Evolutionary conservation across 2,329 filamentous ascomycete genomes (phyloP).

Genomic region (Talaromyces marneffei): DNA sequence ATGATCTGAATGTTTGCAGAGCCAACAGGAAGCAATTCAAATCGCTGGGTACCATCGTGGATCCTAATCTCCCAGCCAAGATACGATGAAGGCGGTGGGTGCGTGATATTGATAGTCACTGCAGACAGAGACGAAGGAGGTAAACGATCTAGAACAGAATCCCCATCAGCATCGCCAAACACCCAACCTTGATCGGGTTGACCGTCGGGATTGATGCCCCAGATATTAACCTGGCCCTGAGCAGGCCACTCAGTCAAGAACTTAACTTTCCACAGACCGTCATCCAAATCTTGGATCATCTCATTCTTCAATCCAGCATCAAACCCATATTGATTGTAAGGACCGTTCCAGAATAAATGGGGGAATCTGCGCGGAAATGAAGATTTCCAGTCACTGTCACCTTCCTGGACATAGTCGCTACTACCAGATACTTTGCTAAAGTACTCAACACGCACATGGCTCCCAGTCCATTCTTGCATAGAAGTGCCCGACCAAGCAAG

Average conservation of each 20-base stretch:
- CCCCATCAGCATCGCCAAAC: slow-evolving; percentile 57
- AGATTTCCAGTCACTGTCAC: slow-evolving; percentile 44
- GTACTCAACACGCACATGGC: slow-evolving; percentile 60
- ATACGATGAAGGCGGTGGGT: slow-evolving; percentile 49
- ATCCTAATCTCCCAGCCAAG: slow-evolving; percentile 52
- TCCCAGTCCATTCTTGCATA: slow-evolving; percentile 54
- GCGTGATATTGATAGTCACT: slow-evolving; percentile 55
- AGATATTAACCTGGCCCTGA: slow-evolving; percentile 57
- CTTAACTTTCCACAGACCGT: slow-evolving; percentile 53
- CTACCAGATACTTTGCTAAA: slow-evolving; percentile 56
- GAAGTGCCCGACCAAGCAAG: slow-evolving; percentile 55
- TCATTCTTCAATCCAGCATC: slow-evolving; percentile 54
- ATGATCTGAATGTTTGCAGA: slow-evolving; percentile 50
- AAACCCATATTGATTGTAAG: slow-evolving; percentile 60
- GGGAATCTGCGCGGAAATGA: slow-evolving; percentile 50
- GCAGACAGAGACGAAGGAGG: slow-evolving; percentile 53
- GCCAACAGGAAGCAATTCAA: slow-evolving; percentile 50
- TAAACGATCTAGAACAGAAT: slow-evolving; percentile 56
- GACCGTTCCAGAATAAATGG: slow-evolving; percentile 57
- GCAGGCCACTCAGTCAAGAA: slow-evolving; percentile 61
- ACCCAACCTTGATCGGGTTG: slow-evolving; percentile 55
- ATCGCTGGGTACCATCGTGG: slow-evolving; percentile 50
- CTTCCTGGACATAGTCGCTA: slow-evolving; percentile 56
- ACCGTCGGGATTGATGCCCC: slow-evolving; percentile 61
- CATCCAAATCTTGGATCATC: slow-evolving; percentile 45